phyloP scores from a whole-genome alignment of 768 basidiomycete genomes.

The Suillus clintonianus region DNA sequence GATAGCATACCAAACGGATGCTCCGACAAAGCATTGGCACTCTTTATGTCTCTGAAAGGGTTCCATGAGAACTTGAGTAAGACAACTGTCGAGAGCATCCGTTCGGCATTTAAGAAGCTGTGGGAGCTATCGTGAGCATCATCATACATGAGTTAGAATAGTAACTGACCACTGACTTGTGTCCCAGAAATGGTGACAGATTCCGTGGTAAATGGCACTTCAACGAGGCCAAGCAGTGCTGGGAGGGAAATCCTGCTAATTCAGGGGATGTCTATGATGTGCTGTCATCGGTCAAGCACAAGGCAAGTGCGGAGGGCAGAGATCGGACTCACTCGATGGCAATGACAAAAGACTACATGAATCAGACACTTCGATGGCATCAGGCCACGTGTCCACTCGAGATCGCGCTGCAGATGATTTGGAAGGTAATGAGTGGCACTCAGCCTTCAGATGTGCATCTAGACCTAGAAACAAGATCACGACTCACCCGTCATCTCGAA shows the following conservation, averaged over 20 bases:
- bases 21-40: neutral
- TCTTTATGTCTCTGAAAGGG: conserved; percentile 3
- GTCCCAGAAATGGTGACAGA: neutral
- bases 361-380: neutral
- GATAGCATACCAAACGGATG: neutral
- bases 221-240: neutral
- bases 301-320: conserved; percentile 18
- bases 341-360: conserved; percentile 11
- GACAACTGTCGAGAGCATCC: neutral
- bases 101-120: conserved; percentile 6
- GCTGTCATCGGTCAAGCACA: conserved; percentile 26
- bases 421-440: neutral
- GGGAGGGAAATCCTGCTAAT: conserved; percentile 30
- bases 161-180: neutral
- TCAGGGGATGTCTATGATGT: conserved; percentile 22
- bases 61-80: neutral
- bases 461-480: neutral
- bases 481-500: neutral
- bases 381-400: neutral
- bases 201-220: neutral
- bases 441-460: neutral
- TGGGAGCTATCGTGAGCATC: conserved; percentile 4
- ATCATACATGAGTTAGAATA: neutral
- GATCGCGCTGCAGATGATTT: neutral
- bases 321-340: conserved; percentile 28